These are phyloP conservation scores for Xylariaceae sp. DNA, from an alignment of 2,329 filamentous ascomycete genomes.

Conservation along the genomic window DNA sequence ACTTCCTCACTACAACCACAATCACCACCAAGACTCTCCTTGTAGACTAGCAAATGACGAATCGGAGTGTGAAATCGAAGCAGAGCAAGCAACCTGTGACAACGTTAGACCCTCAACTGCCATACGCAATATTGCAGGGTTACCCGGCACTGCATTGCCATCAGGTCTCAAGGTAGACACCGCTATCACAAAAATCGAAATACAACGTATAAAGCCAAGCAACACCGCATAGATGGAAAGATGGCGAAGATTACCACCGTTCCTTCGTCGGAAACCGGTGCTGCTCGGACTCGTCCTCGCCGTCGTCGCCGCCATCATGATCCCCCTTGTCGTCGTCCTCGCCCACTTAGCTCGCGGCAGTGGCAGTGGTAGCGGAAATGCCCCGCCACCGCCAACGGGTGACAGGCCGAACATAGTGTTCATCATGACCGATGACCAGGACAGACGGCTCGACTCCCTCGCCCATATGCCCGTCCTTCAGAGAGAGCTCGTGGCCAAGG, in stretches of 20 bases:
- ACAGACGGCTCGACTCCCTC: slow-evolving; percentile 15
- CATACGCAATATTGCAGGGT: too few relatives aligned
- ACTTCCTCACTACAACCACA: too few relatives aligned
- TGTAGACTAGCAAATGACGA: too few relatives aligned
- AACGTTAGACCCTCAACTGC: too few relatives aligned
- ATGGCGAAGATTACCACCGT: too few relatives aligned
- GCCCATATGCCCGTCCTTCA: slow-evolving; percentile 18
- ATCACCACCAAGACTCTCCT: too few relatives aligned
- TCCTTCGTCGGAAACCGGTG: neutral
- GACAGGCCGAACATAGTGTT: slow-evolving; percentile 20
- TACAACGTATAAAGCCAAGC: neutral
- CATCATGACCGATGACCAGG: slow-evolving; percentile 11
- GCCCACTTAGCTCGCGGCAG: neutral
- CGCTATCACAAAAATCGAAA: neutral
- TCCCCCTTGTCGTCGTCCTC: neutral
- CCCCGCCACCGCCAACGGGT: neutral
- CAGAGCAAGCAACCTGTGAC: too few relatives aligned
- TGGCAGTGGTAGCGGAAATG: neutral
- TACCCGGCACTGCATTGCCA: too few relatives aligned
- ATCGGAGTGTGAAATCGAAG: too few relatives aligned
- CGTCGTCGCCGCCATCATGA: slow-evolving; percentile 1
- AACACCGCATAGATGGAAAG: neutral
- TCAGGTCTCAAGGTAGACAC: too few relatives aligned
- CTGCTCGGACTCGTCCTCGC: neutral
- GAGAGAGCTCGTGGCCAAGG: slow-evolving; percentile 20